Percentiles rank a stretch among this genome's conserved stretches.
These are phyloP conservation scores for Cyphellophora europaea DNA, from an alignment of 2,329 filamentous ascomycete species.

Conservation along the genomic window DNA sequence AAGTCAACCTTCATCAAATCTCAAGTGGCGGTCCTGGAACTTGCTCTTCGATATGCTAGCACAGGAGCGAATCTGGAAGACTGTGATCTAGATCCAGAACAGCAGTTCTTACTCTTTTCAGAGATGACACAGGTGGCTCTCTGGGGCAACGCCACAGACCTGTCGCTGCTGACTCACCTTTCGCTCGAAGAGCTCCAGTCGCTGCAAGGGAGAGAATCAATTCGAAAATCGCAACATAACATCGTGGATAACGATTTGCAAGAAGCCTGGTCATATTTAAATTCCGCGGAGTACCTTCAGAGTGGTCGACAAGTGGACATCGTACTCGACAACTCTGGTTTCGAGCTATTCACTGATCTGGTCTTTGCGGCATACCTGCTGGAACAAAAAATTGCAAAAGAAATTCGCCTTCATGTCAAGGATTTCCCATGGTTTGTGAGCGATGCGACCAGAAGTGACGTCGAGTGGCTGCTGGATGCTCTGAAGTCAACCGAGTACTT, in stretches of 20 bases:
- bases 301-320: conserved; percentile 8
- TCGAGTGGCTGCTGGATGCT: conserved; percentile 12
- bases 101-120: conserved; percentile 69
- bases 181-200: conserved; percentile 51
- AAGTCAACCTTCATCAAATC: conserved; percentile 87
- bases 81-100: conserved; percentile 33
- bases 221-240: conserved; percentile 11
- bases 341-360: conserved; percentile 17
- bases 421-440: conserved; percentile 18
- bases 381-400: conserved; percentile 7
- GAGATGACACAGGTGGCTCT: conserved; percentile 96
- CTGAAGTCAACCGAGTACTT: conserved; percentile 9
- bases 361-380: conserved; percentile 16
- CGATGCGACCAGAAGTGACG: conserved; percentile 13
- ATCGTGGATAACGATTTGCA: conserved; percentile 15
- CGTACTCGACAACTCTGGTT: conserved; percentile 18
- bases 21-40: conserved; percentile 72
- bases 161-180: conserved; percentile 80
- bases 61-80: conserved; percentile 58
- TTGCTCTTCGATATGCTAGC: conserved; percentile 69
- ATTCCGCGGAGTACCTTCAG: not conserved
- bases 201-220: conserved; percentile 15
- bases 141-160: conserved; percentile 93
- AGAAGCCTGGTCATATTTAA: conserved; percentile 7
- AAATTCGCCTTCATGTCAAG: conserved; percentile 16